Evolutionary conservation across 83 land plant species (phyloP).

Genomic region (Picea mariana): DNA sequence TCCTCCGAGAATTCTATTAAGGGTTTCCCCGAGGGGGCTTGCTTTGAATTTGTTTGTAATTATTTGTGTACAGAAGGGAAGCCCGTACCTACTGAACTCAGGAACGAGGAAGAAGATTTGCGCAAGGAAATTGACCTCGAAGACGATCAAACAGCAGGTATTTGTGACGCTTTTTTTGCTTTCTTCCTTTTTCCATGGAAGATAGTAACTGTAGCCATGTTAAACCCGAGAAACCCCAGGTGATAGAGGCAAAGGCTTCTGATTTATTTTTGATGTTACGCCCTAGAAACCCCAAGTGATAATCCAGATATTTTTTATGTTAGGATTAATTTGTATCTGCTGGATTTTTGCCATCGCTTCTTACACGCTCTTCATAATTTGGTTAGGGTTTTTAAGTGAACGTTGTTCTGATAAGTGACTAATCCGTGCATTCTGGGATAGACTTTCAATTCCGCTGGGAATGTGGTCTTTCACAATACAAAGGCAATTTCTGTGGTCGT

Average conservation of each 20-base stretch:
- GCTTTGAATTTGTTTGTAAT: neutral
- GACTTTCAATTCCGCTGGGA: no score
- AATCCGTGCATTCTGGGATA: no score
- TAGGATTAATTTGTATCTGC: no score
- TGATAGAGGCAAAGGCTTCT: no score
- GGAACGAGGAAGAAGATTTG: slow-evolving; percentile 89
- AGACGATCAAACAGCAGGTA: slow-evolving; percentile 90
- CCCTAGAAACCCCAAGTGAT: no score
- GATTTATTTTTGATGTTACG: no score
- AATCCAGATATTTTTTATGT: no score
- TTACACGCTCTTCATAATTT: no score
- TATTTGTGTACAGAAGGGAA: slow-evolving; percentile 73
- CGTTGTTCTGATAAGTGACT: no score
- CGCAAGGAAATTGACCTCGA: slow-evolving; percentile 91
- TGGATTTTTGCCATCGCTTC: no score
- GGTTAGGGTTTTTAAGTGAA: neutral
- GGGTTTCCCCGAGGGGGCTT: neutral
- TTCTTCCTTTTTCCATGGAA: neutral
- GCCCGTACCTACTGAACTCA: slow-evolving; percentile 94
- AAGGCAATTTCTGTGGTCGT: no score
- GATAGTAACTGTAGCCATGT: neutral
- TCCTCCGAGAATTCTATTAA: neutral
- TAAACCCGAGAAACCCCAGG: neutral
- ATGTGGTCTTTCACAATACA: no score
- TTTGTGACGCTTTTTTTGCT: neutral